Conservation (phyloP, 352 stramenopile species). For the Hyaloperonospora brassicae region DNA sequence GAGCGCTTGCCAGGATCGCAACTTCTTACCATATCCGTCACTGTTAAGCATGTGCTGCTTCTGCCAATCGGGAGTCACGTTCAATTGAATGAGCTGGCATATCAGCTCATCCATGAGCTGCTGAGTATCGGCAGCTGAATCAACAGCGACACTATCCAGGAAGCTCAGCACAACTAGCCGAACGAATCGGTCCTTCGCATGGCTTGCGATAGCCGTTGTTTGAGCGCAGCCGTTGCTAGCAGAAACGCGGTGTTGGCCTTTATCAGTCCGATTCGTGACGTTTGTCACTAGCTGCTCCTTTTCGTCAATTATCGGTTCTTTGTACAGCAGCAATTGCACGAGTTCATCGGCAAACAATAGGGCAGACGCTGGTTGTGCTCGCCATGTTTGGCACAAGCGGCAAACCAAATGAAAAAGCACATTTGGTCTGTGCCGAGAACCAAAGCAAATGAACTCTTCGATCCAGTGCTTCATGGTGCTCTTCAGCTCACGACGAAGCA, state of each 20-base stretch:
- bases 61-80: slow-evolving; percentile 50
- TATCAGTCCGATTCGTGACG: slow-evolving; percentile 14
- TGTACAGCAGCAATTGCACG: slow-evolving; percentile 61
- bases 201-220: slow-evolving; percentile 18
- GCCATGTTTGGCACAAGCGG: slow-evolving; percentile 58
- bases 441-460: slow-evolving; percentile 42
- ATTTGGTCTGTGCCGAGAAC: slow-evolving; percentile 52
- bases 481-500: slow-evolving; percentile 25
- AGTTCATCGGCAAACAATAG: slow-evolving; percentile 58
- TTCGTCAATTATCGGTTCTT: slow-evolving; percentile 65
- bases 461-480: slow-evolving; percentile 57
- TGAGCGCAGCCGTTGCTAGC: slow-evolving; percentile 11
- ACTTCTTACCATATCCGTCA: slow-evolving; percentile 65
- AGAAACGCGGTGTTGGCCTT: slow-evolving; percentile 18
- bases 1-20: slow-evolving; percentile 74
- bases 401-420: slow-evolving; percentile 74
- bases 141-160: slow-evolving; percentile 44
- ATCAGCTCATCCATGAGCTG: slow-evolving; percentile 35
- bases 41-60: slow-evolving; percentile 84
- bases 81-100: slow-evolving; percentile 37
- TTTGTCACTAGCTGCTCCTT: slow-evolving; percentile 39
- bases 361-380: slow-evolving; percentile 37
- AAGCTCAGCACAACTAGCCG: slow-evolving; percentile 62
- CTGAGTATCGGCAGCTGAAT: slow-evolving; percentile 17
- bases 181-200: slow-evolving; percentile 58